Percentiles rank a stretch among this genome's conserved stretches.
Evolutionary conservation across 176 grass and related monocot species (phyloP).

Genomic region (Carex pumila): DNA sequence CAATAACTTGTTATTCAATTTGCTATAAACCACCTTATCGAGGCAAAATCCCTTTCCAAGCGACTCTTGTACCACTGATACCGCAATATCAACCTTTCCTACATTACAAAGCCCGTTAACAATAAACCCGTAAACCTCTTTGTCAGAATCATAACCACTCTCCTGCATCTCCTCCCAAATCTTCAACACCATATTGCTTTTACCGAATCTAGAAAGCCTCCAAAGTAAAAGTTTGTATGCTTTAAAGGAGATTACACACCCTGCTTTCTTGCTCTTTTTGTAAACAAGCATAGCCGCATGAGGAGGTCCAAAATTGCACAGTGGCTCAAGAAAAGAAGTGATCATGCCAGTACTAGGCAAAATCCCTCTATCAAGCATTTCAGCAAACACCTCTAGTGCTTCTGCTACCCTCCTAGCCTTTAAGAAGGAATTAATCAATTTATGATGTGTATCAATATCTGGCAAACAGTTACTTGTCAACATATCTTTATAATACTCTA

Average conservation of each 20-base stretch:
- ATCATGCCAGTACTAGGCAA: slow-evolving; percentile 58
- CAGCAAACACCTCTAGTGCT: slow-evolving; percentile 73
- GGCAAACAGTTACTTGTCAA: slow-evolving; percentile 33
- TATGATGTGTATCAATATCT: slow-evolving; percentile 51
- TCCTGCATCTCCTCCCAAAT: slow-evolving; percentile 88
- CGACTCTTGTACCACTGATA: slow-evolving; percentile 70
- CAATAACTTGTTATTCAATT: slow-evolving; percentile 71
- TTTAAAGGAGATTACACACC: slow-evolving; percentile 73
- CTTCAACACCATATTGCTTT: slow-evolving; percentile 55
- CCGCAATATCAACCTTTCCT: slow-evolving; percentile 79
- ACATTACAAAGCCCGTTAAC: slow-evolving; percentile 82
- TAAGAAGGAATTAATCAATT: slow-evolving; percentile 50
- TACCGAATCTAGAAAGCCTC: slow-evolving; percentile 78
- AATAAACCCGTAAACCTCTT: slow-evolving; percentile 76
- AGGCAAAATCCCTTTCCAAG: slow-evolving; percentile 58
- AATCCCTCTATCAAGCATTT: slow-evolving; percentile 51
- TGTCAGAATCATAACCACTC: slow-evolving; percentile 51
- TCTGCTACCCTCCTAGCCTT: slow-evolving; percentile 71
- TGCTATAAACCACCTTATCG: slow-evolving; percentile 61
- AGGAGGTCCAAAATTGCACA: slow-evolving; percentile 77
- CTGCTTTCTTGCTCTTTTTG: slow-evolving; percentile 65
- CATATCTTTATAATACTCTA: slow-evolving; percentile 75
- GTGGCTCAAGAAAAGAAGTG: slow-evolving; percentile 56
- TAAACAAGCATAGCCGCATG: slow-evolving; percentile 78
- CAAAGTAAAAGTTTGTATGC: slow-evolving; percentile 77